Evolutionary conservation across 2,329 filamentous ascomycete species (phyloP).

Genomic region (Apiospora pterosperma): DNA sequence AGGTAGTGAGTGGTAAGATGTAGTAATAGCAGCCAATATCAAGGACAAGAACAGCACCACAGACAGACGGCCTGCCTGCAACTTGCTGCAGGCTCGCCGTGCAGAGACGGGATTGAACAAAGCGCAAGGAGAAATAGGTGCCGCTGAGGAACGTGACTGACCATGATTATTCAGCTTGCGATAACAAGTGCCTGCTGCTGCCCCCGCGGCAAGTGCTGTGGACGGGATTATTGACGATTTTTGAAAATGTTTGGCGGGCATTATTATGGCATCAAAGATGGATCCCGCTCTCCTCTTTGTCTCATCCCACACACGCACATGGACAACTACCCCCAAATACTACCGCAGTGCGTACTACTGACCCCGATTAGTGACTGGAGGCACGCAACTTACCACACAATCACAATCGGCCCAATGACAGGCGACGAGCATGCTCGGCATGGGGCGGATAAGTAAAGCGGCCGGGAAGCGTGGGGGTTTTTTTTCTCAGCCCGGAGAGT

Average conservation of each 20-base stretch:
- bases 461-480: not conserved
- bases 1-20: not conserved
- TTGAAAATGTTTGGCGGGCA: not conserved
- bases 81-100: not conserved
- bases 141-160: not conserved
- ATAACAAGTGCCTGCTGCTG: not conserved
- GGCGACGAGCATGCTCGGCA: not conserved
- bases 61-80: not conserved
- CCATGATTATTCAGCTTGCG: constrained; percentile 2
- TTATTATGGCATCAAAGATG: not conserved
- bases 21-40: not conserved
- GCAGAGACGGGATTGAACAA: not conserved
- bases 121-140: not conserved
- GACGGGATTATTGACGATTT: not conserved
- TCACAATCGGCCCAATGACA: not conserved
- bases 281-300: not conserved
- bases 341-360: not conserved
- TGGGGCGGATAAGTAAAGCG: not conserved
- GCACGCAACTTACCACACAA: not conserved
- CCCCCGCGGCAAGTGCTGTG: not conserved
- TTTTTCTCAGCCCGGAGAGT: not conserved
- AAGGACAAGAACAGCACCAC: not conserved
- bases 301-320: not conserved
- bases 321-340: not conserved
- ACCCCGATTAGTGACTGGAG: not conserved